A percentile compares a stretch with the other conserved stretches of the same genome.
Evolutionary conservation across 352 stramenopile species (phyloP).

Genomic region (Globisporangium splendens): DNA sequence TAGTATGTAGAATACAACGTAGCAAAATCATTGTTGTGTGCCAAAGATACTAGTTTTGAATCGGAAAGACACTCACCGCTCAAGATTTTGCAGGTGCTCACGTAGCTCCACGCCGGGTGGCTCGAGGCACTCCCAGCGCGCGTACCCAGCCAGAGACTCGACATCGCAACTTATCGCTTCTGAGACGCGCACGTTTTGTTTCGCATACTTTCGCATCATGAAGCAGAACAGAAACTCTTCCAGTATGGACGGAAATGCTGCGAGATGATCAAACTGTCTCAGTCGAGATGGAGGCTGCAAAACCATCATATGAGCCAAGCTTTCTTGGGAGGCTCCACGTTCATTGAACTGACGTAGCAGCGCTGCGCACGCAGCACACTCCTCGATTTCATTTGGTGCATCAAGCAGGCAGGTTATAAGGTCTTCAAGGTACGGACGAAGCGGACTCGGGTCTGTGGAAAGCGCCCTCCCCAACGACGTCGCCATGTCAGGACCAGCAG

Average conservation of each 20-base stretch:
- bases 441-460: background rate
- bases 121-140: constrained; percentile 8
- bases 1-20: no score
- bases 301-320: no score
- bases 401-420: background rate
- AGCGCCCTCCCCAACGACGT: no score
- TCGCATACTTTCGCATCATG: constrained; percentile 16
- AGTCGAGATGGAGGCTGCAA: no score
- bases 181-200: background rate
- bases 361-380: background rate
- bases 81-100: background rate
- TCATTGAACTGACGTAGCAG: background rate
- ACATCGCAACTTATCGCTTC: background rate
- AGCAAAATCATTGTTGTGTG: background rate
- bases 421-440: background rate
- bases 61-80: background rate
- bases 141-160: background rate
- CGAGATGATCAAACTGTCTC: no score
- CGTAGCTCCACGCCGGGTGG: background rate
- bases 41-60: background rate
- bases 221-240: constrained; percentile 34
- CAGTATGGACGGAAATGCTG: constrained; percentile 5
- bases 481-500: no score
- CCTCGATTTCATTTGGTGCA: background rate
- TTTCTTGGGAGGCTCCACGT: background rate